Percentiles rank a stretch among this genome's conserved stretches.
Evolutionary conservation across 208 protist genomes (phyloP).

Genomic region (Trypanosoma grayi): DNA sequence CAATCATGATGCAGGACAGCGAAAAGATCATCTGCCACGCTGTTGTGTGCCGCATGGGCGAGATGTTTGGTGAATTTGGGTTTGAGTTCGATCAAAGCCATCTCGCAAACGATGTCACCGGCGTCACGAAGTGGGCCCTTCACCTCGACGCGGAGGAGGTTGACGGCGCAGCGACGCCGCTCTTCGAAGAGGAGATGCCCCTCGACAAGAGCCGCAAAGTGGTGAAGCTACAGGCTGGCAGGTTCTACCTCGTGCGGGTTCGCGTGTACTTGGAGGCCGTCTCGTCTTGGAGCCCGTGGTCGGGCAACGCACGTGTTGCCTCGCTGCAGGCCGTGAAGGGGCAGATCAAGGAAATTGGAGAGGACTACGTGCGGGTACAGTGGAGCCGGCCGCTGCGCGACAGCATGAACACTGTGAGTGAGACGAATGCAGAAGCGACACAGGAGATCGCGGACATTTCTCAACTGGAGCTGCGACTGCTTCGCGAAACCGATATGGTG

Average conservation of each 20-base stretch:
- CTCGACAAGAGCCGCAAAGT: constrained; percentile 57
- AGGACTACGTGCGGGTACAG: constrained; percentile 76
- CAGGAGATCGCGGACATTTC: constrained; percentile 46
- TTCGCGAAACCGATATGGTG: constrained; percentile 71
- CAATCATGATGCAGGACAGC: background rate
- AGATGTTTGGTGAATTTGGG: constrained; percentile 88
- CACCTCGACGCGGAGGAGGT: constrained; percentile 9
- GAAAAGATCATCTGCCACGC: constrained; percentile 54
- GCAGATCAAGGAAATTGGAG: constrained; percentile 67
- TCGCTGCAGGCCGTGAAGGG: constrained; percentile 58
- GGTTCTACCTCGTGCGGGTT: constrained; percentile 54
- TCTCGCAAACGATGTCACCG: constrained; percentile 23
- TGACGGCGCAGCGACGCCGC: background rate
- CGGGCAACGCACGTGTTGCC: constrained; percentile 38
- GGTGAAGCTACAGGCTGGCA: constrained; percentile 71
- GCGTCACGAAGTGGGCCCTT: constrained; percentile 70
- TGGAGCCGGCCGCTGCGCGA: constrained; percentile 69
- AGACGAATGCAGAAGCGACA: constrained; percentile 48
- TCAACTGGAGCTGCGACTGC: constrained; percentile 69
- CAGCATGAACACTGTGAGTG: constrained; percentile 32
- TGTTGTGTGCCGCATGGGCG: constrained; percentile 78
- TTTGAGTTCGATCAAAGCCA: constrained; percentile 32
- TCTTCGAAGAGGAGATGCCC: constrained; percentile 50
- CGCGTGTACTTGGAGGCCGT: constrained; percentile 40
- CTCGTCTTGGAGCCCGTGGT: constrained; percentile 73